Evolutionary conservation across 352 stramenopile genomes (phyloP).

Genomic region (Phytophthora nicotianae): DNA sequence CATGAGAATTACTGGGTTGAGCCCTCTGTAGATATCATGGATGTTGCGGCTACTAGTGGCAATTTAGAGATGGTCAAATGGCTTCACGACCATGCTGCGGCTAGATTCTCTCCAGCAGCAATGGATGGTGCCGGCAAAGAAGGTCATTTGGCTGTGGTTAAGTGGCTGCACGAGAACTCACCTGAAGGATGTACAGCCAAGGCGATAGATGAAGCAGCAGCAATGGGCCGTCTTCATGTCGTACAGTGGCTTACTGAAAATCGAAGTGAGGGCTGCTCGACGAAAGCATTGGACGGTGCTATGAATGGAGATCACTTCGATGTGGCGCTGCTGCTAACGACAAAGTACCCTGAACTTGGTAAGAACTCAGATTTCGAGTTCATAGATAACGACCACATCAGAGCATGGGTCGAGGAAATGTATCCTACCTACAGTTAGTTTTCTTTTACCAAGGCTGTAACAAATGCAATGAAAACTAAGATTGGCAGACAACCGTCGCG

Average conservation of each 20-base stretch:
- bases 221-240: slow-evolving; percentile 25
- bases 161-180: slow-evolving; percentile 33
- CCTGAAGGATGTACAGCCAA: slow-evolving; percentile 38
- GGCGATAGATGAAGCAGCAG: slow-evolving; percentile 41
- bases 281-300: slow-evolving; percentile 34
- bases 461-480: too few relatives aligned
- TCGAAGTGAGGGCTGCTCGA: slow-evolving; percentile 28
- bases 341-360: slow-evolving; percentile 14
- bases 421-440: not conserved
- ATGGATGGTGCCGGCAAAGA: slow-evolving; percentile 29
- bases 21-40: slow-evolving; percentile 25
- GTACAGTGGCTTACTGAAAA: slow-evolving; percentile 32
- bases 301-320: slow-evolving; percentile 37
- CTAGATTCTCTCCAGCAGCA: slow-evolving; percentile 25
- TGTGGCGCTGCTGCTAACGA: slow-evolving; percentile 36
- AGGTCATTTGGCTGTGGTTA: slow-evolving; percentile 24
- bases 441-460: too few relatives aligned
- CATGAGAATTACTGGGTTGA: slow-evolving; percentile 27
- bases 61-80: slow-evolving; percentile 37
- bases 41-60: slow-evolving; percentile 26
- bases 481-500: too few relatives aligned
- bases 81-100: slow-evolving; percentile 21
- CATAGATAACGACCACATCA: slow-evolving; percentile 19
- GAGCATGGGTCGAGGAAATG: slow-evolving; percentile 14
- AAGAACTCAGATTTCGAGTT: not conserved